Conservation (phyloP, 371 early-diverging fungal species). For the Actinomortierella ambigua region DNA sequence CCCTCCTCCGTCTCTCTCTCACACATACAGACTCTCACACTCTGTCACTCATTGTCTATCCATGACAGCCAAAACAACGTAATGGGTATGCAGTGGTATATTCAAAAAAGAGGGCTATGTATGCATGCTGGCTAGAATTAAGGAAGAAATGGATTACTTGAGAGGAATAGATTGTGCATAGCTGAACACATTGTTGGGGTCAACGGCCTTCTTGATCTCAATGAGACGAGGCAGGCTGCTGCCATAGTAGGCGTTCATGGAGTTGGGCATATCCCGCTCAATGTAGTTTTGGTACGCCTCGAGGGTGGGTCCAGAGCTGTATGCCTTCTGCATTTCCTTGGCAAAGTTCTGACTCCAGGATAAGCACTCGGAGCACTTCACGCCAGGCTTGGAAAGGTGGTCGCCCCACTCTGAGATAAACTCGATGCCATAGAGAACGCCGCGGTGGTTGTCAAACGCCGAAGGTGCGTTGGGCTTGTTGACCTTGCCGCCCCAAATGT, state of each 20-base stretch:
- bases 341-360: constrained; percentile 18
- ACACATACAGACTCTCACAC: too few species aligned
- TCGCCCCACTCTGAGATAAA: constrained; percentile 45
- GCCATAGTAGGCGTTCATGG: constrained; percentile 45
- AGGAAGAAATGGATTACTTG: too few species aligned
- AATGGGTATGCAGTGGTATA: too few species aligned
- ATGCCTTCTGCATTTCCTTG: constrained; percentile 31
- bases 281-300: constrained; percentile 46
- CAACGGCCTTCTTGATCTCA: constrained; percentile 34
- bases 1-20: too few species aligned
- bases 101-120: too few species aligned
- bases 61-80: too few species aligned
- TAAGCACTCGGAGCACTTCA: constrained; percentile 21
- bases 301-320: constrained; percentile 11
- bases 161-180: constrained; percentile 47
- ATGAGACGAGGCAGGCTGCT: constrained; percentile 27
- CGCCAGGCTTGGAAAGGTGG: constrained; percentile 10
- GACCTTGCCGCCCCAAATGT: constrained; percentile 43
- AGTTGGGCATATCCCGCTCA: constrained; percentile 33
- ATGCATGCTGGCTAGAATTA: too few species aligned
- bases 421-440: constrained; percentile 18
- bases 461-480: constrained; percentile 9
- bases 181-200: constrained; percentile 45
- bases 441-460: constrained; percentile 23
- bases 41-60: too few species aligned